A percentile compares a stretch with the other conserved stretches of the same genome.
These are phyloP conservation scores for Dactylellina haptotyla DNA, from an alignment of 2,329 filamentous ascomycete species.

Conservation along the genomic window DNA sequence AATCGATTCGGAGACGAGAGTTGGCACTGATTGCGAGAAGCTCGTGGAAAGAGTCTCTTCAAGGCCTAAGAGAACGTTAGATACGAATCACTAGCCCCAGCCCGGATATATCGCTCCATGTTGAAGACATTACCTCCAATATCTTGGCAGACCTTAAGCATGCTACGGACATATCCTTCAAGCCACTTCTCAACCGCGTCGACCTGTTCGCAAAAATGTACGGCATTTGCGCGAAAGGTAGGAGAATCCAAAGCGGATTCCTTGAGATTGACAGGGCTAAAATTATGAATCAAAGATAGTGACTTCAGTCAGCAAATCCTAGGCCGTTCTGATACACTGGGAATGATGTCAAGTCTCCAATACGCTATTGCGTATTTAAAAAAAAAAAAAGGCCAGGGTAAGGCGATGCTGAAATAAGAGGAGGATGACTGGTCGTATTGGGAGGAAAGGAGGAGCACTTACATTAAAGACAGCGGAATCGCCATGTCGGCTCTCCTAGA, in stretches of 20 bases:
- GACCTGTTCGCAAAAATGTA: conserved; percentile 90
- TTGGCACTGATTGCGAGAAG: conserved; percentile 81
- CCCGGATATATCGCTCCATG: background rate
- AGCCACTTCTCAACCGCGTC: conserved; percentile 94
- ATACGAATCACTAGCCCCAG: background rate
- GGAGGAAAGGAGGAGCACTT: too few relatives aligned
- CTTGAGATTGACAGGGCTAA: conserved; percentile 84
- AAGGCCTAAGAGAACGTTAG: conserved; percentile 64
- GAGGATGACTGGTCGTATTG: background rate
- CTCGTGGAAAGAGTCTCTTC: conserved; percentile 78
- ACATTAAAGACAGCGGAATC: conserved; percentile 56
- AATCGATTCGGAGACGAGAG: conserved; percentile 79
- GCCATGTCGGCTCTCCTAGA: conserved; percentile 11
- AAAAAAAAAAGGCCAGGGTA: too few relatives aligned
- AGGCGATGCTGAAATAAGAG: background rate
- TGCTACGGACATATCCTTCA: conserved; percentile 73
- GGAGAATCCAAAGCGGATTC: conserved; percentile 97
- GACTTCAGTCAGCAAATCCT: too few relatives aligned
- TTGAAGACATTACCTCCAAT: conserved; percentile 64
- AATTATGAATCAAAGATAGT: too few relatives aligned
- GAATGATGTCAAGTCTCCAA: too few relatives aligned
- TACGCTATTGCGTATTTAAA: too few relatives aligned
- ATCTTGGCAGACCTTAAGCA: conserved; percentile 71
- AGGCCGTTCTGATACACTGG: too few relatives aligned
- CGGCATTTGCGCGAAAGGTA: conserved; percentile 86